Evolutionary conservation across 1,284 basidiomycete genomes (phyloP).

Genomic region (Sanghuangporus baumii): DNA sequence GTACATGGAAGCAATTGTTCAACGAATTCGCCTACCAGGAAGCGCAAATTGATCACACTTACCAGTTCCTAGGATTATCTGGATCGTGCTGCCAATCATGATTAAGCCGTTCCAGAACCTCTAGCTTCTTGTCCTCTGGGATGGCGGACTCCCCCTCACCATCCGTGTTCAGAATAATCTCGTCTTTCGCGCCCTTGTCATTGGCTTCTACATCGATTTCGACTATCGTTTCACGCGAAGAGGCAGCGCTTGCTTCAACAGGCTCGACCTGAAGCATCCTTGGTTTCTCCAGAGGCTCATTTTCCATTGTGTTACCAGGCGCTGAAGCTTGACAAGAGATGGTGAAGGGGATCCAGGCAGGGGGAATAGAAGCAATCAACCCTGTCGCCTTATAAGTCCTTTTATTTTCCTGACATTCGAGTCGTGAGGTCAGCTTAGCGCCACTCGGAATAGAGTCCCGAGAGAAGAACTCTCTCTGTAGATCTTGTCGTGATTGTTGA

Average conservation of each 20-base stretch:
- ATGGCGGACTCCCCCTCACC: conserved; percentile 41
- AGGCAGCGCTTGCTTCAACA: not conserved
- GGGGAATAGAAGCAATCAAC: no score
- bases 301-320: no score
- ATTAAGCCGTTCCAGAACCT: conserved; percentile 31
- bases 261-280: not conserved
- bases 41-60: not conserved
- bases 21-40: not conserved
- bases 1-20: not conserved
- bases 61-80: conserved; percentile 18
- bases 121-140: conserved; percentile 42
- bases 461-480: no score
- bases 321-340: no score
- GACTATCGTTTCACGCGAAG: conserved; percentile 6
- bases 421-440: no score
- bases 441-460: no score
- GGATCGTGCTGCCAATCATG: conserved; percentile 17
- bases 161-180: not conserved
- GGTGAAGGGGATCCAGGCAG: no score
- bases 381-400: no score
- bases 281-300: no score
- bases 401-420: no score
- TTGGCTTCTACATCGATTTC: conserved; percentile 12
- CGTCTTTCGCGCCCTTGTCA: not conserved
- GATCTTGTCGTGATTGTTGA: no score